Base-by-base conservation (phyloP, 306 rosid genomes). In the Oxytropis ochrocephala region DNA sequence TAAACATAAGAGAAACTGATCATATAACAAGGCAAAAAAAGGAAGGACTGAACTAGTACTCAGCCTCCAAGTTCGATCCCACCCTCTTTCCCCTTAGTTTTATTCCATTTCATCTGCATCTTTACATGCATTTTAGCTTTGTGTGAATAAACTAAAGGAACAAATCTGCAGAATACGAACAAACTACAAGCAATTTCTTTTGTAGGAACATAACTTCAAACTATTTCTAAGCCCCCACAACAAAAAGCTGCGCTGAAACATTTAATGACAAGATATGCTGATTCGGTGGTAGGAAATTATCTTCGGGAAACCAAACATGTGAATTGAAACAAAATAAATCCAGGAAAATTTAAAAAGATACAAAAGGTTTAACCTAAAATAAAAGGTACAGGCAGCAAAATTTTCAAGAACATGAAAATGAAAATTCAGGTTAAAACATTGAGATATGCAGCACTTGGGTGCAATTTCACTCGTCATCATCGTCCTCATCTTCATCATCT, bases 401-500 rank as follows among this genome's bases (percentile, higher is more conserved):
- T 53, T 54, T 39, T 29, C 36, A 5, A n/a, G 10, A 39, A 69
- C 24, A 41, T 42, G 13, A 57, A 14, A 19, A 24, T 53, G 24
- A 61, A 60, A 64, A 17, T 29, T 63, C 42, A 44, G 3, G 35
- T 35, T 66, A 35, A 2, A 68, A 48, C 16, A 11, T 67, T 0
- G 13, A 11, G 29, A 58, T 14, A 11, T 0, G 74, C 47, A 32
- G 60, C 13, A 11, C 24, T 19, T 32, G 4, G 10, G 4, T 8
- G 27, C 47, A 41, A 6, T 6, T 62, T 80, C 76, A 80, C 70
- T 87, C 84, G 0, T 82, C 86, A 0, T 84, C 89, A 0, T 81
- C 88, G 0, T 82, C 87, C 0, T 79, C 85, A 0, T 38, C 79
- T 18, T 24, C 60, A 1, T 48, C 10, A 24, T n/a, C 91, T 0